Percentiles rank a stretch among this genome's conserved stretches.
Evolutionary conservation across 306 rosid genomes (phyloP).

Genomic region (Rosa persica): DNA sequence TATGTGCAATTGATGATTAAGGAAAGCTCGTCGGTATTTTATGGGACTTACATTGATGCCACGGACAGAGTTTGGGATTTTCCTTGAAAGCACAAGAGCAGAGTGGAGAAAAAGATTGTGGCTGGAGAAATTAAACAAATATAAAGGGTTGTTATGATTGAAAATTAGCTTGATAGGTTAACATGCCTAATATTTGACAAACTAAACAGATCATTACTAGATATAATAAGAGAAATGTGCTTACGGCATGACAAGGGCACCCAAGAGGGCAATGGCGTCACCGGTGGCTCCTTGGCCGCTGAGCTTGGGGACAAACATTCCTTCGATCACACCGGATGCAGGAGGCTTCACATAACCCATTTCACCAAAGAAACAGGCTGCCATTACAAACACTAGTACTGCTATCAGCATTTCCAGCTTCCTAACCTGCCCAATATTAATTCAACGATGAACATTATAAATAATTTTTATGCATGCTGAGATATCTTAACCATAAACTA

Average conservation of each 20-base stretch:
- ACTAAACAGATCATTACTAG: neutral
- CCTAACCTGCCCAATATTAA: conserved; percentile 41
- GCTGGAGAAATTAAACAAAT: conserved; percentile 30
- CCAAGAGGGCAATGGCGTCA: conserved; percentile 84
- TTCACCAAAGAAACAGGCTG: conserved; percentile 86
- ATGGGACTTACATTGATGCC: conserved; percentile 66
- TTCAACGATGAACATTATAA: neutral
- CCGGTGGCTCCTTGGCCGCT: conserved; percentile 63
- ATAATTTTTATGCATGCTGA: neutral
- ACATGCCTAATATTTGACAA: neutral
- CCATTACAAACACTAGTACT: conserved; percentile 60
- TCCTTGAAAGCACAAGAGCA: conserved; percentile 89
- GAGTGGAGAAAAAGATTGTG: conserved; percentile 94
- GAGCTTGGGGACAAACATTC: conserved; percentile 75
- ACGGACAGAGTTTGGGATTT: conserved; percentile 59
- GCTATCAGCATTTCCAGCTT: conserved; percentile 75
- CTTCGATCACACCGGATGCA: conserved; percentile 34
- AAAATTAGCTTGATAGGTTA: neutral
- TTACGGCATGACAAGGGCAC: conserved; percentile 95
- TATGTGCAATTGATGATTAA: neutral
- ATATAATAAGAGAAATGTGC: neutral
- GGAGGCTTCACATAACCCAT: conserved; percentile 82
- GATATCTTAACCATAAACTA: neutral
- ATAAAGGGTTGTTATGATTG: neutral
- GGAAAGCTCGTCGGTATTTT: neutral